phyloP scores from a whole-genome alignment of 2,329 filamentous ascomycete genomes.

The Colletotrichum spaethianum region DNA sequence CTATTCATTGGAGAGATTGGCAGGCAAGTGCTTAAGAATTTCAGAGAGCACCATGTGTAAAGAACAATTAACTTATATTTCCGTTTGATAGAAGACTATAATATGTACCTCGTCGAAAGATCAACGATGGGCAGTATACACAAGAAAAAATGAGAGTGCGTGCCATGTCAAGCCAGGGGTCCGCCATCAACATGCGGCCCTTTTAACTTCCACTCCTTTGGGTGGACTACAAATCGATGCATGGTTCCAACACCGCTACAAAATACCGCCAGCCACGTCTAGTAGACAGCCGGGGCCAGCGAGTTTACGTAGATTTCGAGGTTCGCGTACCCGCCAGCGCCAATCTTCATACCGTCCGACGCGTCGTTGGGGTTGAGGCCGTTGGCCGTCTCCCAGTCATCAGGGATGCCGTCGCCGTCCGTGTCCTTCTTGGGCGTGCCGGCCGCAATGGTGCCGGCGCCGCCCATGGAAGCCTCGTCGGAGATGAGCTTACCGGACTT shows the following conservation, averaged over 20 bases:
- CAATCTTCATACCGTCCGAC: slow-evolving; percentile 58
- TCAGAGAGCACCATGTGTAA: background rate
- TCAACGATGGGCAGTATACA: slow-evolving; percentile 11
- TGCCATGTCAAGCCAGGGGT: slow-evolving; percentile 20
- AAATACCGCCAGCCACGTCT: slow-evolving; percentile 57
- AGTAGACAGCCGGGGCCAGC: slow-evolving; percentile 54
- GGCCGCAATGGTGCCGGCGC: slow-evolving; percentile 54
- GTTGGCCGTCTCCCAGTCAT: slow-evolving; percentile 61
- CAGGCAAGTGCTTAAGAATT: too few relatives aligned
- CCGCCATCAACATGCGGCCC: background rate
- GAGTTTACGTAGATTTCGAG: slow-evolving; percentile 67
- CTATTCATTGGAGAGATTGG: too few relatives aligned
- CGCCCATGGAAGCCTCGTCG: slow-evolving; percentile 60
- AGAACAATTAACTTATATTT: background rate
- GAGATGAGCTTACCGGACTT: slow-evolving; percentile 60
- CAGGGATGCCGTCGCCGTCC: slow-evolving; percentile 65
- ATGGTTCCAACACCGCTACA: slow-evolving; percentile 57
- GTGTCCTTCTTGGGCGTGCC: slow-evolving; percentile 58
- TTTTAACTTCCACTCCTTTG: background rate
- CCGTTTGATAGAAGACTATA: background rate
- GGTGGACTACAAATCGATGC: slow-evolving; percentile 57
- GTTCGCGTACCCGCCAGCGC: slow-evolving; percentile 60
- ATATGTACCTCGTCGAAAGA: slow-evolving; percentile 17
- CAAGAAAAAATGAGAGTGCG: slow-evolving; percentile 14
- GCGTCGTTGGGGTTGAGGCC: slow-evolving; percentile 56